Evolutionary conservation across 371 early-diverging fungal species (phyloP).

Genomic region (Cokeromyces recurvatus): DNA sequence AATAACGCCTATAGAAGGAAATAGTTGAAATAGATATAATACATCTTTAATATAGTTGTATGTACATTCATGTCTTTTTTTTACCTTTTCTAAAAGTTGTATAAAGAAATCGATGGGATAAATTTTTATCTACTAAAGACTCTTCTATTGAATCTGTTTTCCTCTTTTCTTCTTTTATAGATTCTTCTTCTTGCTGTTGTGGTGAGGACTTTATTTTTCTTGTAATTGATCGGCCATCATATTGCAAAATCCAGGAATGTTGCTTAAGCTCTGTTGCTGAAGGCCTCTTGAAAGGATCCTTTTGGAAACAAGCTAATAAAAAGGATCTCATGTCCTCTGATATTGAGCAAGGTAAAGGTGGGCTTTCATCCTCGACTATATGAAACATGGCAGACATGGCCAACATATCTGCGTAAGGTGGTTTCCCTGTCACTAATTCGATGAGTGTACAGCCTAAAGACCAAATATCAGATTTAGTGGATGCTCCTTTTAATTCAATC

Average conservation of each 20-base stretch:
- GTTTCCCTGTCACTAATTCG: conserved; percentile 82
- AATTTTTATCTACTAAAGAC: conserved; percentile 21
- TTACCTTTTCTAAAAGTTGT: conserved; percentile 43
- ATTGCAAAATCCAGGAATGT: conserved; percentile 72
- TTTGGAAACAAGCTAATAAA: conserved; percentile 76
- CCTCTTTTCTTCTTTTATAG: not conserved
- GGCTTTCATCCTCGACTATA: conserved; percentile 82
- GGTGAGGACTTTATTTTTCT: conserved; percentile 47
- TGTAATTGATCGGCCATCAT: conserved; percentile 24
- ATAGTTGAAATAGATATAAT: no score
- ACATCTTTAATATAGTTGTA: no score
- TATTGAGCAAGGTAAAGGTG: conserved; percentile 76
- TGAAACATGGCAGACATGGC: conserved; percentile 85
- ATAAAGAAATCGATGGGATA: conserved; percentile 35
- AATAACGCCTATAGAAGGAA: conserved; percentile 19
- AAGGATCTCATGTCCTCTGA: conserved; percentile 75
- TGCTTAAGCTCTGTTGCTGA: conserved; percentile 62
- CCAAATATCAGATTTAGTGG: conserved; percentile 86
- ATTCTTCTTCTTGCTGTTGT: no score
- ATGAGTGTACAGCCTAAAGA: conserved; percentile 84
- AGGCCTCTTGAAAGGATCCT: conserved; percentile 66
- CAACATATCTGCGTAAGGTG: conserved; percentile 78
- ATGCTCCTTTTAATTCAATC: conserved; percentile 77
- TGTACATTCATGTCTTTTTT: no score
- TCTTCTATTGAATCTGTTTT: conserved; percentile 3